These are phyloP conservation scores for Suillus weaverae DNA, from an alignment of 768 basidiomycete genomes.

Conservation along the genomic window DNA sequence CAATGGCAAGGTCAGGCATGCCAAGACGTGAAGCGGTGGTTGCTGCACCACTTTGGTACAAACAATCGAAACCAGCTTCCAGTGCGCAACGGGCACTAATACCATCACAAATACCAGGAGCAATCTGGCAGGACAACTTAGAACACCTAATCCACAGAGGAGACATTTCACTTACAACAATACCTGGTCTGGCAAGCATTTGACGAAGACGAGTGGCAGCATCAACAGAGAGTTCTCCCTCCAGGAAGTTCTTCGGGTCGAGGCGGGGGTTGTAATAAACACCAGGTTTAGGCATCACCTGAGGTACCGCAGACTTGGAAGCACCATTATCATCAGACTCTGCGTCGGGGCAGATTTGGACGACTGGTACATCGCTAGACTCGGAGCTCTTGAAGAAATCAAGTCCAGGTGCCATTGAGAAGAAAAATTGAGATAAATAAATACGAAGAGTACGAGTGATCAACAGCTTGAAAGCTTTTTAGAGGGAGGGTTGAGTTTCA, in stretches of 20 bases:
- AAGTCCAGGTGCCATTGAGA: constrained; percentile 33
- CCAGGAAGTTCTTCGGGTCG: constrained; percentile 65
- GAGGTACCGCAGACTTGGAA: constrained; percentile 13
- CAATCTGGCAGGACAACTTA: constrained; percentile 43
- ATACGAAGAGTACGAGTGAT: constrained; percentile 2
- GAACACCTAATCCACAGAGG: neutral
- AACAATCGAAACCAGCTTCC: constrained; percentile 74
- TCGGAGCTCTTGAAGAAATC: constrained; percentile 31
- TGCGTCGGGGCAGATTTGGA: constrained; percentile 4
- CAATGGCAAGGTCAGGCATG: constrained; percentile 77
- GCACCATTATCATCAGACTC: constrained; percentile 7
- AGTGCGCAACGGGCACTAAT: constrained; percentile 79
- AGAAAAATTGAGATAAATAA: constrained; percentile 5
- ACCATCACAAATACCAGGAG: constrained; percentile 79
- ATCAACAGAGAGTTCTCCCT: constrained; percentile 67
- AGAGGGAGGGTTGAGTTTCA: constrained; percentile 18
- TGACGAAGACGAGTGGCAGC: constrained; percentile 73
- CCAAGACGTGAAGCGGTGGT: constrained; percentile 80
- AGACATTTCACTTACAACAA: constrained; percentile 53
- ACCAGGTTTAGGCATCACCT: constrained; percentile 14
- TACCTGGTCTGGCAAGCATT: constrained; percentile 69
- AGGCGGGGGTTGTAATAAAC: constrained; percentile 68
- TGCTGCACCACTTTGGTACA: constrained; percentile 81
- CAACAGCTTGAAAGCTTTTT: constrained; percentile 16
- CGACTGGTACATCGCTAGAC: neutral